Base-by-base conservation (phyloP, 345 rosid genomes). In the Gynandropsis gynandra region DNA sequence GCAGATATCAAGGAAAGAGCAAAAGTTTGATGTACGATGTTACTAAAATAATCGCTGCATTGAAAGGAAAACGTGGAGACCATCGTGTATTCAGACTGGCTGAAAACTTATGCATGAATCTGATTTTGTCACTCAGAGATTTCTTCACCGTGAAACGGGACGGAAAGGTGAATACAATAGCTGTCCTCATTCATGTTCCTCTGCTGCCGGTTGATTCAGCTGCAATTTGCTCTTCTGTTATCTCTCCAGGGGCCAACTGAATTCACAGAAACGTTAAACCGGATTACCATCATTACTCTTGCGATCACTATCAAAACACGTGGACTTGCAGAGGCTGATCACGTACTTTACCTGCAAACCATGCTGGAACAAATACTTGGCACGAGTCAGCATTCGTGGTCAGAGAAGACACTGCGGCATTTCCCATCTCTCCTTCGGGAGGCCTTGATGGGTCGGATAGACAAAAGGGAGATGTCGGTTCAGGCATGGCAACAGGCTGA, bases 251-350 rank as follows among this genome's bases (percentile, higher is more conserved):
- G 98, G 37, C 93, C 98, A 32, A 87, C 85, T 52, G 98, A 92
- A 56, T 92, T 92, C 79, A 92, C 98, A 21, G 96, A 92, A 73
- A 87, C 98, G 48, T 62, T 92, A 71, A 92, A 92, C 59, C 83
- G 98, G 52, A 62, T 82, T 60, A 87, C 89, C 13, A 61, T 92
- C 61, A 75, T 87, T 50, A 87, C 89, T 63, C 96, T 92, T 51
- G 95, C 96, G 59, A 85, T 92, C 71, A 75, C 87, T 24, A 81
- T 87, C 52, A 92, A 87, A 74, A 92, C 98, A 40, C 89, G 98
- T 24, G 98, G 98, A 62, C 82, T 87, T 58, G 83, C 98, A 4
- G 96, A 92, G 71, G 93, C 98, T 66, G 98, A 92, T 66, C 96
- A 92, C 69, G 40, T 92, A 61, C 80, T 73, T 50, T 87, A 77